Evolutionary conservation across 352 stramenopile species (phyloP).

Genomic region (Phytophthora europaea): DNA sequence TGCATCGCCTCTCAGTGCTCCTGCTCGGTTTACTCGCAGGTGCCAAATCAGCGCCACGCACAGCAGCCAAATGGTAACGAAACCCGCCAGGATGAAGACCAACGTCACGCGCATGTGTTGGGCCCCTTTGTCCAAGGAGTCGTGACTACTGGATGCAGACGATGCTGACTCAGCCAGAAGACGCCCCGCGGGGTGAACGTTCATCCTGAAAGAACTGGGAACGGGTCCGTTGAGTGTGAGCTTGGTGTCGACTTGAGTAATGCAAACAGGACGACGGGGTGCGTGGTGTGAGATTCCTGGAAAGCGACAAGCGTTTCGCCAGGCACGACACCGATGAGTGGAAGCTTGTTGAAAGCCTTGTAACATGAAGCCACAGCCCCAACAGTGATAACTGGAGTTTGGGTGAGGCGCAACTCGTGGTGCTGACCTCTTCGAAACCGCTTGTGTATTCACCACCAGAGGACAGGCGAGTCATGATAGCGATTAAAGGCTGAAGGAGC

Average conservation of each 20-base stretch:
- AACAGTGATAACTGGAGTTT: slow-evolving; percentile 3
- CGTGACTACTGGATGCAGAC: not conserved
- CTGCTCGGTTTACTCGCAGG: slow-evolving; percentile 43
- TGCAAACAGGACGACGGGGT: slow-evolving; percentile 18
- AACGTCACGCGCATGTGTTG: slow-evolving; percentile 31
- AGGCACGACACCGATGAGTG: slow-evolving; percentile 5
- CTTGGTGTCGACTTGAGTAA: slow-evolving; percentile 27
- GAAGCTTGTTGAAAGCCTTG: slow-evolving; percentile 7
- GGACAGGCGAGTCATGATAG: not conserved
- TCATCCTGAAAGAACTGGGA: not conserved
- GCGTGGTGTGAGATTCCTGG: slow-evolving; percentile 7
- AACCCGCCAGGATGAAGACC: slow-evolving; percentile 41
- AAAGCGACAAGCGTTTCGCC: slow-evolving; percentile 27
- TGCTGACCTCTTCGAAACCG: not conserved
- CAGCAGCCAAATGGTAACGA: slow-evolving; percentile 51
- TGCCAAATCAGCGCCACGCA: slow-evolving; percentile 45
- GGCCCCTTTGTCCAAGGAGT: slow-evolving; percentile 15
- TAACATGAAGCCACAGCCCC: not conserved
- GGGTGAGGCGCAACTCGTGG: not conserved
- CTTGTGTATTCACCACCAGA: not conserved
- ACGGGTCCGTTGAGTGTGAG: slow-evolving; percentile 3
- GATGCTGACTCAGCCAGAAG: slow-evolving; percentile 23
- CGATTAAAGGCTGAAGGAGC: not conserved
- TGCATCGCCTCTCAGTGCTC: slow-evolving; percentile 36
- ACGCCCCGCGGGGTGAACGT: not conserved